Evolutionary conservation across 176 grass and related monocot species (phyloP), one percentile per base, ranked within the genome.

Genomic region (Cenchrus purpureus): DNA sequence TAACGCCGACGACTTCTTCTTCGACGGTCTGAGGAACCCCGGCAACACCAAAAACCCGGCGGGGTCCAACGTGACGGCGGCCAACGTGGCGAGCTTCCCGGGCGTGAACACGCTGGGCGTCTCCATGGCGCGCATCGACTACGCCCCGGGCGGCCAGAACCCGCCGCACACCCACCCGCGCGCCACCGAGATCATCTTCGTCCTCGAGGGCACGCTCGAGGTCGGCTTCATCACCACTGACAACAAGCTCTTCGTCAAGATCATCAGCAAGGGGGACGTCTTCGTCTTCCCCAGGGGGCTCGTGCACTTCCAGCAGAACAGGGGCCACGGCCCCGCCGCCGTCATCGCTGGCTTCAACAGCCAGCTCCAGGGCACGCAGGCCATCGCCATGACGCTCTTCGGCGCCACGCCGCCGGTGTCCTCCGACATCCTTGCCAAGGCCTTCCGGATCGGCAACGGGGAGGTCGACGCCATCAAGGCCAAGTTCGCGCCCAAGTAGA

Each of bases 241-340:
- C 15, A 94, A 97, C 73, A 79, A 74, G 83, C 92, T 97, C 77
- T 79, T 94, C 80, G 19, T 69, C 44, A 90, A 88, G 85, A 81
- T 28, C 67, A 34, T 97, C 85, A 73, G 11, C 48, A 63, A 31
- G 6, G 94, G 94, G 0, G 94, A 97, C 8, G 72, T 87, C 34
- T 97, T 97, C 70, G 94, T 90, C 25, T 97, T 97, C 85, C 94
- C 92, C 0, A 80, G 88, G 0, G 88, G 94, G 1, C 90, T 97
- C 29, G 88, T 92, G 8, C 94, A 94, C 76, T 97, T 94, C 85
- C 90, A 97, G 90, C 93, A 92, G 92, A 97, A 97, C 46, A 74
- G 73, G 6, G 94, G 88, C 0, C 0, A 85, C 10, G 19, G 40
- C 17, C 92, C 92, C 0, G 92, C 94, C 76, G 74, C 88, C 0